Evolutionary conservation across 225 moss, liverwort and hornwort species (phyloP).

Genomic region (Marchantia paleacea): DNA sequence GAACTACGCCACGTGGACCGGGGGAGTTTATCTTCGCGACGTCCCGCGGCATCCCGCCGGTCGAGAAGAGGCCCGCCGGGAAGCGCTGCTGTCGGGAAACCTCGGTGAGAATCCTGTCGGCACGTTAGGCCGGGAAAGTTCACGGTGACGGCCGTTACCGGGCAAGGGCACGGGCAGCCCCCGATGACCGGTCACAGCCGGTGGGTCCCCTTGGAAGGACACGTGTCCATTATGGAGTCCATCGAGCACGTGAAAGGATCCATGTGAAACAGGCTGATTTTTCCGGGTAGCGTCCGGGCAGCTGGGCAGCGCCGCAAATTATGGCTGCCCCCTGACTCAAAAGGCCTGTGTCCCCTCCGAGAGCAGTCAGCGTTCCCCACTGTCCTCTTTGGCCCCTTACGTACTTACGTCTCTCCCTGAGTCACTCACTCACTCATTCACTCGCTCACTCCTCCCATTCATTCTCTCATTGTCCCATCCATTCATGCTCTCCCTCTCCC

Average conservation of each 20-base stretch:
- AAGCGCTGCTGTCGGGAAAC: not conserved
- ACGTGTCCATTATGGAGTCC: conserved; percentile 5
- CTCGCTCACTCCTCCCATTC: not conserved
- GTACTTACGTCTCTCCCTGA: not conserved
- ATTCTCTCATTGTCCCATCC: no score
- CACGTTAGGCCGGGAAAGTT: not conserved
- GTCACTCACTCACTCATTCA: not conserved
- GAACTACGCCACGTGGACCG: not conserved
- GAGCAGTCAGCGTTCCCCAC: not conserved
- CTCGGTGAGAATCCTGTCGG: not conserved
- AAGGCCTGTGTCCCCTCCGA: conserved; percentile 2
- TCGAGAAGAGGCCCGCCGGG: not conserved
- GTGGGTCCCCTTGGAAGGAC: conserved; percentile 15
- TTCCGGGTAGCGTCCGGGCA: conserved; percentile 18
- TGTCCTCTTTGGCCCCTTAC: not conserved
- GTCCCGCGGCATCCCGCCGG: not conserved
- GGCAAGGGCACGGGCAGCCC: not conserved
- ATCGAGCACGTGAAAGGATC: conserved; percentile 18
- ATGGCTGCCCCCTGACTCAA: conserved; percentile 6
- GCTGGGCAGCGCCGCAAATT: conserved; percentile 17
- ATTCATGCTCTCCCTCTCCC: no score
- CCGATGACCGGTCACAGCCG: not conserved
- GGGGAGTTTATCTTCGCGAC: not conserved
- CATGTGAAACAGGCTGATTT: not conserved
- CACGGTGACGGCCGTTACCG: not conserved